Evolutionary conservation across 495 filamentous ascomycete genomes (phyloP), one percentile per base, ranked within the genome.

Genomic region (Neurospora sublineolata): DNA sequence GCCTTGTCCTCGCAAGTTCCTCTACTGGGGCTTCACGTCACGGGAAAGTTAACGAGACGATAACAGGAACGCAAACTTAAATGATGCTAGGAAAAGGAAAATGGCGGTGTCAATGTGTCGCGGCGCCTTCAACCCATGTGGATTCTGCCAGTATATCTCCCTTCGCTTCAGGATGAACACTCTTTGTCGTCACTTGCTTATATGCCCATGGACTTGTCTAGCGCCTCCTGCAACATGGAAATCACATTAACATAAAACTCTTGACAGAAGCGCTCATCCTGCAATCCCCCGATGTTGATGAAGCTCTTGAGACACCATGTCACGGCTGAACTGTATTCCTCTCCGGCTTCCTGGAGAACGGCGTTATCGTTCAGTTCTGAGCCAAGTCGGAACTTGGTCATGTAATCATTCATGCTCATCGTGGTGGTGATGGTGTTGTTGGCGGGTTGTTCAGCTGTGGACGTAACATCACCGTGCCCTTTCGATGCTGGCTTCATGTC

Each of bases 251-350:
- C 70, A 33, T 72, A 71, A 64, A 76, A 72, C 0, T 69, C 23
- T 14, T 71, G 73, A 37, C 73, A 75, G 36, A 74, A 75, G 8
- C 0, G 37, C 5, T 73, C 71, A 27, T 58, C 52, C n/a, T 73
- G 60, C 36, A 75, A 67, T 0, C 73, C 70, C 0, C 20, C 69
- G 16, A 74, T 64, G 16, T 41, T 70, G 23, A 71, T 36, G 7
- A 71, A 38, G 18, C 37, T 74, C 30, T 67, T 36, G 10, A 74
- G 69, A 67, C 69, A 74, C 70, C 72, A 39, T 14, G 68, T 42
- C 4, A 71, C 69, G 1, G 64, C 67, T 1, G 20, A 37, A 1
- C 9, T 68, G 37, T 73, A 73, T 4, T 73, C 52, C 3, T 23
- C 20, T 3, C 72, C 72, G 1, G 39, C 72, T 30, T 37, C 44